Base-by-base conservation (phyloP, 2,329 filamentous ascomycete genomes). In the Amauroascus niger region DNA sequence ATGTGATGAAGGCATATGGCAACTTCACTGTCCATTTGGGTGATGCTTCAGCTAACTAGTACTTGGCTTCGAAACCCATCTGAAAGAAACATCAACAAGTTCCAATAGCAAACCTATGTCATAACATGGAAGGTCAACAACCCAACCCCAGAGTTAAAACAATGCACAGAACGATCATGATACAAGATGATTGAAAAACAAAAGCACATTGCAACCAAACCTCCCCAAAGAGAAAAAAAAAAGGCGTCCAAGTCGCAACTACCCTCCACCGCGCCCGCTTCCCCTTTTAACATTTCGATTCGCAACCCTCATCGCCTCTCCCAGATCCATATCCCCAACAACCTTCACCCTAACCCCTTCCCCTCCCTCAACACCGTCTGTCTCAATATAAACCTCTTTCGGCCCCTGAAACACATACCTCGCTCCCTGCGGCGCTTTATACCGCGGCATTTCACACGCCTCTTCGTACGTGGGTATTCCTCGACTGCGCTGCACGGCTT, bases 241-340 rank as follows among this genome's bases (percentile, higher is more conserved):
- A 40, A 40, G 9, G 20, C 14, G 16, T 5, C 6, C 18, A 18
- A 20, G 37, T 13, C 20, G 5, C 33, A 6, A 13, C 37, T 24
- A 41, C 39, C 28, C 11, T 9, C 41, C 6, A 16, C 24, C 22
- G 4, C 41, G 8, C 28, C 18, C 20, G 9, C 28, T n/a, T 33
- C 43, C 18, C 47, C 39, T 7, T 18, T 14, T 45, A 28, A 56
- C 22, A 47, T 51, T 52, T 37, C 44, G 33, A 55, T 60, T 60
- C 37, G 58, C 58, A 56, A 59, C 16, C 49, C 43, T 56, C 49
- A 60, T 55, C 37, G 58, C 57, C 46, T 59, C 55, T n/a, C 35
- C 49, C 45, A 60, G 39, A 57, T 60, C 58, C 58, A 60, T 60
- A 49, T 59, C 57, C 13, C 58, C 58, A 14, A 57, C 57, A 54